Conservation (phyloP, 2,329 filamentous ascomycete species). For the Polychaeton citri region DNA sequence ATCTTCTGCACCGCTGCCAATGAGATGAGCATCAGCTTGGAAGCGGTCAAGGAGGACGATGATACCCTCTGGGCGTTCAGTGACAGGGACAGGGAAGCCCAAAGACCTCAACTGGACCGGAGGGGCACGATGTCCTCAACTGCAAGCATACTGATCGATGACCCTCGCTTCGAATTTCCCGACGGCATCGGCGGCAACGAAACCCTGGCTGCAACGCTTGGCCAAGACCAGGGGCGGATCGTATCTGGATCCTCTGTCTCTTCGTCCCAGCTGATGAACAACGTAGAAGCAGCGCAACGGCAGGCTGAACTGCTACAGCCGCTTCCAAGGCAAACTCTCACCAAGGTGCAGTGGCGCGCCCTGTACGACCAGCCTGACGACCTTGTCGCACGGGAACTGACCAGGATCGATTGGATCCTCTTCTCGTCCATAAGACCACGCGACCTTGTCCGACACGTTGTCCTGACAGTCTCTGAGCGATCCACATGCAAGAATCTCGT, state of each 20-base stretch:
- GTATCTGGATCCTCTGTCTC: constrained; percentile 16
- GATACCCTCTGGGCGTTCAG: constrained; percentile 85
- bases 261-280: constrained; percentile 42
- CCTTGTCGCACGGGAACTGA: constrained; percentile 79
- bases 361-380: constrained; percentile 82
- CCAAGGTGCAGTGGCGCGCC: constrained; percentile 76
- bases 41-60: constrained; percentile 69
- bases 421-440: constrained; percentile 89
- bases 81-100: constrained; percentile 46
- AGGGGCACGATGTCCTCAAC: constrained; percentile 18
- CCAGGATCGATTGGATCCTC: constrained; percentile 95
- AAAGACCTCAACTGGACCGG: constrained; percentile 22
- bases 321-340: constrained; percentile 53
- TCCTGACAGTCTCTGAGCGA: constrained; percentile 47
- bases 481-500: constrained; percentile 49
- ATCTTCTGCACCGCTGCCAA: constrained; percentile 76
- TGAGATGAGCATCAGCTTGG: constrained; percentile 70
- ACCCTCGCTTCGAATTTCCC: constrained; percentile 16
- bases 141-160: constrained; percentile 21
- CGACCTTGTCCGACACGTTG: constrained; percentile 85
- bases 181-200: constrained; percentile 17
- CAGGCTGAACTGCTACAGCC: constrained; percentile 63
- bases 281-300: constrained; percentile 66
- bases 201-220: constrained; percentile 4
- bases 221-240: constrained; percentile 4